These are phyloP conservation scores for Trichoderma polysporum DNA, from an alignment of 2,329 filamentous ascomycete species.

Conservation along the genomic window DNA sequence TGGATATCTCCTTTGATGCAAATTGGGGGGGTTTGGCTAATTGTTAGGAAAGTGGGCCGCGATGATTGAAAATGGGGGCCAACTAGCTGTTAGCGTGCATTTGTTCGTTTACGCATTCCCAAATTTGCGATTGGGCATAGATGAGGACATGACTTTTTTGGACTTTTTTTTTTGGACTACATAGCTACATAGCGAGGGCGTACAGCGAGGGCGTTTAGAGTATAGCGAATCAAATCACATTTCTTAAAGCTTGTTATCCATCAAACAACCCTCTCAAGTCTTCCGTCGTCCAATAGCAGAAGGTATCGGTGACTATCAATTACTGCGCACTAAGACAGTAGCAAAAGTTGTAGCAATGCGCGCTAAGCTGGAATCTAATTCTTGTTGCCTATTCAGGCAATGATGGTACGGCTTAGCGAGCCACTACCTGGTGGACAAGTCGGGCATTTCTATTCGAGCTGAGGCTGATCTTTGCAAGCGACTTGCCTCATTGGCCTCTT, in stretches of 20 bases:
- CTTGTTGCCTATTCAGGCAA: not conserved
- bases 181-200: not conserved
- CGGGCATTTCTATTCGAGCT: not conserved
- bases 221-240: not conserved
- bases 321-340: not conserved
- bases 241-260: not conserved
- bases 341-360: not conserved
- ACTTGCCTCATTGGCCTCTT: not conserved
- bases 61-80: not conserved
- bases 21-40: not conserved
- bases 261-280: not conserved
- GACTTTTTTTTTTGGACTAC: not conserved
- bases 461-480: not conserved
- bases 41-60: not conserved
- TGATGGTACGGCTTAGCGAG: not conserved
- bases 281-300: not conserved
- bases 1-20: not conserved
- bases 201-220: not conserved
- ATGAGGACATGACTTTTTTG: not conserved
- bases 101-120: not conserved
- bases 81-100: not conserved
- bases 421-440: not conserved
- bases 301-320: not conserved
- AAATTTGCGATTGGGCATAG: not conserved
- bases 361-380: not conserved